A percentile compares a stretch with the other conserved stretches of the same genome.
Conservation (phyloP, 768 basidiomycete genomes). For the Podaxis sp. region DNA sequence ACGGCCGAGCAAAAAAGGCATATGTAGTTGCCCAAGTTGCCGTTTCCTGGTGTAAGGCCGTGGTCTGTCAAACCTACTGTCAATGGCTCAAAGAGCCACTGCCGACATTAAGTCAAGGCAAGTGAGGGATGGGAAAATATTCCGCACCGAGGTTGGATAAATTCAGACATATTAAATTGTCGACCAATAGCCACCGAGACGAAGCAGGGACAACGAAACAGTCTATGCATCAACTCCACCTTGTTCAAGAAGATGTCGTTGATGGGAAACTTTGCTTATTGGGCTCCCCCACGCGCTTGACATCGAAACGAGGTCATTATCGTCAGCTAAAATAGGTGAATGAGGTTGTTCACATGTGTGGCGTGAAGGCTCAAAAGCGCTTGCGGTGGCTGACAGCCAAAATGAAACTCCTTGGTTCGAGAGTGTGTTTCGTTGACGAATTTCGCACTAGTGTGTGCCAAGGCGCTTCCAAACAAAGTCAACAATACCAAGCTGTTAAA, state of each 20-base stretch:
- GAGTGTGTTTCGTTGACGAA: no score
- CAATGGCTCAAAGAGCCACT: not conserved
- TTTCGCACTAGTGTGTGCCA: no score
- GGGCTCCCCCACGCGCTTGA: no score
- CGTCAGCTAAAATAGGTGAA: no score
- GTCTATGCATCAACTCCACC: not conserved
- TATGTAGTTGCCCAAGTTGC: not conserved
- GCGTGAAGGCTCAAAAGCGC: not conserved
- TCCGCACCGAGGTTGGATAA: not conserved
- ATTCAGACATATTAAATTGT: constrained; percentile 5
- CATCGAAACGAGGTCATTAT: no score
- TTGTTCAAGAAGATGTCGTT: not conserved
- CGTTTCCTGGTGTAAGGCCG: not conserved
- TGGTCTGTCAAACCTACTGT: not conserved
- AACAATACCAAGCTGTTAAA: no score
- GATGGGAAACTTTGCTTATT: not conserved
- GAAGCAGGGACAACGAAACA: not conserved
- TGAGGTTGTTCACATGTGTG: not conserved
- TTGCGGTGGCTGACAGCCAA: no score
- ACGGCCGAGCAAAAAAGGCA: not conserved
- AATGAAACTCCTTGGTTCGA: no score
- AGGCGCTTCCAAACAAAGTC: no score
- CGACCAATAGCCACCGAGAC: not conserved
- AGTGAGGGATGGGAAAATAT: constrained; percentile 4
- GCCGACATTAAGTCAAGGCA: constrained; percentile 4